Conservation (phyloP, 2,329 filamentous ascomycete species). For the Fusarium sp. region DNA sequence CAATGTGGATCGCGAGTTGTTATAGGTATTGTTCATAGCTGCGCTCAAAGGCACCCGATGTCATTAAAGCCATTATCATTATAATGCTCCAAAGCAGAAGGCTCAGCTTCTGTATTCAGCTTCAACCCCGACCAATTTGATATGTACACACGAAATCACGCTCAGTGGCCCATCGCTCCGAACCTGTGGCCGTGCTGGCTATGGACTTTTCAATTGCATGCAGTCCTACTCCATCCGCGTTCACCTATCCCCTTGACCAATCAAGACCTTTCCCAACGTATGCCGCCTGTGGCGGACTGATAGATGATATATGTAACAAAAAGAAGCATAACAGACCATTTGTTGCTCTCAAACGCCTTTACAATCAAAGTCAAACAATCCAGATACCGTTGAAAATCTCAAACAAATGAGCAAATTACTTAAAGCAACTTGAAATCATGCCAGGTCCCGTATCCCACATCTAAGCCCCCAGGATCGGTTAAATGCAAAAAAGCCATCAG, state of each 20-base stretch:
- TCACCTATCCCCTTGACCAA: slow-evolving; percentile 11
- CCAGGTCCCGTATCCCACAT: slow-evolving; percentile 14
- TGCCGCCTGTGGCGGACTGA: slow-evolving; percentile 11
- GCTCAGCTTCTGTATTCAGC: slow-evolving; percentile 41
- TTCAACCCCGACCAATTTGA: slow-evolving; percentile 35
- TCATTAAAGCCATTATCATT: slow-evolving; percentile 35
- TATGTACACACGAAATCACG: slow-evolving; percentile 38
- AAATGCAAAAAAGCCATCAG: slow-evolving; percentile 23
- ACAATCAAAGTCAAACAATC: slow-evolving; percentile 27
- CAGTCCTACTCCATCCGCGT: slow-evolving; percentile 24
- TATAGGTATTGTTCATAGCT: neutral
- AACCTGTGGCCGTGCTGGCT: slow-evolving; percentile 13
- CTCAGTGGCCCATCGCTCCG: slow-evolving; percentile 30
- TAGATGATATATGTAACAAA: slow-evolving; percentile 22
- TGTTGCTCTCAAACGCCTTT: slow-evolving; percentile 40
- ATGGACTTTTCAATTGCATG: slow-evolving; percentile 23
- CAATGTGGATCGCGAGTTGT: neutral
- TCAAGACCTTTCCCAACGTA: slow-evolving; percentile 7
- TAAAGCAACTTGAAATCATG: slow-evolving; percentile 26
- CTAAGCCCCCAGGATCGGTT: slow-evolving; percentile 6
- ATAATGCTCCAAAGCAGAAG: slow-evolving; percentile 31
- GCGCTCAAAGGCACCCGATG: slow-evolving; percentile 1
- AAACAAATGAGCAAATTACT: slow-evolving; percentile 34
- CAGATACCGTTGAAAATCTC: slow-evolving; percentile 28
- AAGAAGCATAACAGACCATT: slow-evolving; percentile 24